Evolutionary conservation across 768 basidiomycete genomes (phyloP), one percentile per base, ranked within the genome.

Genomic region (Boletus rufocinnamomeus): DNA sequence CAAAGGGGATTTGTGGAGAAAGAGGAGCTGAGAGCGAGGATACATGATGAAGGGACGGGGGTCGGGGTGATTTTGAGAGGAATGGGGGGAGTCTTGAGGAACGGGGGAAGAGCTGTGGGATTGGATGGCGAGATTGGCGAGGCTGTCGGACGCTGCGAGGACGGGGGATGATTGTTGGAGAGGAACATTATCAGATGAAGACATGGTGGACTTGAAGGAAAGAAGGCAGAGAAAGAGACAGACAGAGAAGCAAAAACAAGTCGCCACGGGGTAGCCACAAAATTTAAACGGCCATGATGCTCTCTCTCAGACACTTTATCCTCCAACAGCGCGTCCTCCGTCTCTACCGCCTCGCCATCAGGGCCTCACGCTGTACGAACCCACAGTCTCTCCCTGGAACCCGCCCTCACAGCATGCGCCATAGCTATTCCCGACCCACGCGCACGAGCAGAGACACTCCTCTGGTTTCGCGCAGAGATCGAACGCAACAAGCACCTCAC

Each of bases 381-480:
- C 56, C n/a, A 28, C 25, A 38, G 21, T 34, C 34, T 40, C 32
- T 25, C 19, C 21, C 40, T 34, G 0, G 14, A 48, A 40, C 46
- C 19, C 17, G 8, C 23, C 54, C 67, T 56, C 62, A 61, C 37
- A 43, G 14, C 38, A 46, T 28, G n/a, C 30, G 35, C 35, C 23
- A 37, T 62, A 91, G 91, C 71, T 43, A 86, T 93, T 50, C 83
- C 83, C 37, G 82, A 91, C 73, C 78, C 78, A 52, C 67, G 69
- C 57, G 78, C 86, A 30, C 81, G 90, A 58, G 71, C 72, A 58
- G 89, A 92, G 65, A 89, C 89, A 0, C 72, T 91, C 8, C 66
- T 70, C 23, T 93, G 90, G 88, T 82, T 92, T 71, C 84, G 91
- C 30, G 67, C 74, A 50, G 89, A 91, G 72, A 83, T 92, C 63